Base-by-base conservation (phyloP, 352 stramenopile genomes). In the Aphanomyces astaci region DNA sequence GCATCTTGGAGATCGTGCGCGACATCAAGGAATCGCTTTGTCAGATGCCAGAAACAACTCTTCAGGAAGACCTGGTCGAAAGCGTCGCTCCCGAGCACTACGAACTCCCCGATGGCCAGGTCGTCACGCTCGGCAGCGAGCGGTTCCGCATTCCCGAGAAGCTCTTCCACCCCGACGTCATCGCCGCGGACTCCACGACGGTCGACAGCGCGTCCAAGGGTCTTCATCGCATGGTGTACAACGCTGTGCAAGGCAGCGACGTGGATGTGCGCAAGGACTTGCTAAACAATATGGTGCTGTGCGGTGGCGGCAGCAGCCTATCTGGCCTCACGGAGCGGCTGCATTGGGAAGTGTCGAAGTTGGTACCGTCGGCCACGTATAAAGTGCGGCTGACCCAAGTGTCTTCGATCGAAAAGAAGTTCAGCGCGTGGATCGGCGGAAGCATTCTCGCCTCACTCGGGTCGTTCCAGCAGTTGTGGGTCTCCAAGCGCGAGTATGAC, bases 401-500 rank as follows among this genome's bases (percentile, higher is more conserved):
- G 19, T 87, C 81, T 63, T 87, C 89, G 72, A 78, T 94, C 70
- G 86, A 96, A 76, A 78, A 82, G 19, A 82, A 93, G 77, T 94
- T 94, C 51, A 95, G 84, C 53, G 81, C 82, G 62, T 96, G 93
- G 75, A 96, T 94, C 57, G 87, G 87, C 30, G 87, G 85, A 22
- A 93, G 83, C 54, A 93, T 96, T 60, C 75, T 96, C 28, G 87
- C 87, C 39, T 94, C 84, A 55, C 76, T 96, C 33, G 86, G 86
- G 7, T 93, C 86, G 4, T 96, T 96, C 72, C 86, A 96, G 76
- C 86, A 94, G 55, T 73, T 96, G 1, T 96, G 87, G 87, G 77
- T 95, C 67, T 94, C 87, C 25, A 89, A 88, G 69, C 75, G 75
- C 63, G 87, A 96, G 72, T 96, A 82, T 64, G 86, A 96, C 7